Conservation (phyloP, 2,329 filamentous ascomycete genomes). For the Ceratocystis huliohia region DNA sequence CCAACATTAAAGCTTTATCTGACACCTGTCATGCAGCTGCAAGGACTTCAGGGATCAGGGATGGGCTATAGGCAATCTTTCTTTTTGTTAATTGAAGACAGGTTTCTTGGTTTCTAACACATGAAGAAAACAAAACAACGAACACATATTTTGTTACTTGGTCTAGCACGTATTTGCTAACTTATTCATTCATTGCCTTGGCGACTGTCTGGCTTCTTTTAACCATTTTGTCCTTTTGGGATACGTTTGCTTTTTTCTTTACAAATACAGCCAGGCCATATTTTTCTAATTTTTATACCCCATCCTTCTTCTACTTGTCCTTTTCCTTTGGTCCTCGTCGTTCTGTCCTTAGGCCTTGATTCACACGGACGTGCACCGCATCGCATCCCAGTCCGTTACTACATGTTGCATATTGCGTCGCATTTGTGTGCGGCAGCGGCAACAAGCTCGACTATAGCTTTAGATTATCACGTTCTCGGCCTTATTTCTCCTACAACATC, state of each 20-base stretch:
- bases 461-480: background rate
- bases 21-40: constrained; percentile 2
- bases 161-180: background rate
- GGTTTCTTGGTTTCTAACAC: background rate
- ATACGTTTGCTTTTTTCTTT: background rate
- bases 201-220: constrained; percentile 6
- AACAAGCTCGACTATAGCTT: background rate
- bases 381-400: background rate
- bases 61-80: background rate
- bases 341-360: background rate
- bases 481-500: background rate
- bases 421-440: background rate
- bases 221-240: background rate
- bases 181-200: background rate
- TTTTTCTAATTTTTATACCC: background rate
- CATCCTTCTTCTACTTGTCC: background rate
- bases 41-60: background rate
- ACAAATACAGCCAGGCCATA: background rate
- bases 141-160: constrained; percentile 2
- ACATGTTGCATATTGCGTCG: background rate
- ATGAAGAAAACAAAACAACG: background rate
- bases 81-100: constrained; percentile 3
- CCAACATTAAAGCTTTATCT: background rate
- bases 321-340: background rate
- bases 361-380: constrained; percentile 7